Evolutionary conservation across 2,329 filamentous ascomycete species (phyloP), one percentile per base, ranked within the genome.

Genomic region (Raffaelea arxii): DNA sequence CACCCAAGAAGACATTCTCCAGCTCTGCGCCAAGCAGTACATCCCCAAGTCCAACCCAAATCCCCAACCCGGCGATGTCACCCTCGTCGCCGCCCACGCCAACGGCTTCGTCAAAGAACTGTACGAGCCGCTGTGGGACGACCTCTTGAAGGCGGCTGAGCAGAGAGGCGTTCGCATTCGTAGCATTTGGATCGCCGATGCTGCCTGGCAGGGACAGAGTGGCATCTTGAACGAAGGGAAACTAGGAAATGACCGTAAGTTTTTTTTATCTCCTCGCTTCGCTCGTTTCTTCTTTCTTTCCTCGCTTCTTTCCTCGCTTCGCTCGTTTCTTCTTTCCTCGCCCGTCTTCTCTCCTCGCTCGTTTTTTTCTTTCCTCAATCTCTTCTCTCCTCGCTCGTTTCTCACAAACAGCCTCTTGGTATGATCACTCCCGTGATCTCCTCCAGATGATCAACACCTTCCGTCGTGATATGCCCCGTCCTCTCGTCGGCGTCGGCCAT

Each of bases 51-150:
- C 82, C 58, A 89, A 90, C 56, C 72, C 70, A 1, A 64, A 68
- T 22, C 84, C 87, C 0, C 71, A 78, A 51, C 76, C 79, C 1
- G 86, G 86, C 27, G 86, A 92, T 62, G 69, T 96, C 9, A 96
- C 88, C 19, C 81, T 97, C 49, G 80, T 97, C 46, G 88, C 77
- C 11, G 83, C 84, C 4, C 90, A 96, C 65, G 91, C 88, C 43
- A 96, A 96, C 67, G 91, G 84, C 11, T 95, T 96, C 55, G 85
- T 87, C 11, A 97, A 96, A 84, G 91, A 97, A 70, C 66, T 96
- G 2, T 96, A 96, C 59, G 90, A 96, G 58, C 86, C 91, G 0
- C 69, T 96, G 0, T 96, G 89, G 85, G 86, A 91, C 49, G 87
- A 95, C 44, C 69, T 96, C 2, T 70, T 85, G 54, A 65, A 71